Evolutionary conservation across 2,329 filamentous ascomycete species (phyloP).

Genomic region (Neonectria magnoliae): DNA sequence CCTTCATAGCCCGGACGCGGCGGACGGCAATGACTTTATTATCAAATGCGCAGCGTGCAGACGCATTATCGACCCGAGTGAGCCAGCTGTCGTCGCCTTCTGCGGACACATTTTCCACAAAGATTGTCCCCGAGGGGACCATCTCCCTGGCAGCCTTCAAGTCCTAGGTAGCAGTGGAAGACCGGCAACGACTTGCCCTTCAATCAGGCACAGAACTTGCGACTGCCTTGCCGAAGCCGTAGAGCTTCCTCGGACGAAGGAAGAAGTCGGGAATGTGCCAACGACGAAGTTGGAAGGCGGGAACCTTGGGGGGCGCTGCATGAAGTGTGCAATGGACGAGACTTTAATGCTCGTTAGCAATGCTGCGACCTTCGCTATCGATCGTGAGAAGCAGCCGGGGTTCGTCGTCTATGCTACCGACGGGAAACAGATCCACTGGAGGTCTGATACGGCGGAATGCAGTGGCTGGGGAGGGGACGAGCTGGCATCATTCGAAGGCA

Average conservation of each 20-base stretch:
- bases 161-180: not conserved
- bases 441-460: not conserved
- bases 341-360: not conserved
- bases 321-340: not conserved
- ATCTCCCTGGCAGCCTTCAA: not conserved
- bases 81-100: not conserved
- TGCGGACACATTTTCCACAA: constrained; percentile 14
- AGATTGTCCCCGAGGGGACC: not conserved
- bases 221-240: not conserved
- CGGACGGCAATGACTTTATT: too few species aligned
- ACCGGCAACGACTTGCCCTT: not conserved
- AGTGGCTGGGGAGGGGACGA: not conserved
- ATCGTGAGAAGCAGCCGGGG: not conserved
- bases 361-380: not conserved
- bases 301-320: not conserved
- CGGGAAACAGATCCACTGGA: not conserved
- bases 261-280: not conserved
- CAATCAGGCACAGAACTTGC: not conserved
- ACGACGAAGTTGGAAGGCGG: not conserved
- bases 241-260: not conserved
- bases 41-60: not conserved
- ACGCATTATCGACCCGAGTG: too few species aligned
- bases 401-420: not conserved
- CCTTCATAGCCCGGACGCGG: too few species aligned
- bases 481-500: too few species aligned